These are phyloP conservation scores for Colletotrichum sp. DNA, from an alignment of 2,329 filamentous ascomycete genomes.

Conservation along the genomic window DNA sequence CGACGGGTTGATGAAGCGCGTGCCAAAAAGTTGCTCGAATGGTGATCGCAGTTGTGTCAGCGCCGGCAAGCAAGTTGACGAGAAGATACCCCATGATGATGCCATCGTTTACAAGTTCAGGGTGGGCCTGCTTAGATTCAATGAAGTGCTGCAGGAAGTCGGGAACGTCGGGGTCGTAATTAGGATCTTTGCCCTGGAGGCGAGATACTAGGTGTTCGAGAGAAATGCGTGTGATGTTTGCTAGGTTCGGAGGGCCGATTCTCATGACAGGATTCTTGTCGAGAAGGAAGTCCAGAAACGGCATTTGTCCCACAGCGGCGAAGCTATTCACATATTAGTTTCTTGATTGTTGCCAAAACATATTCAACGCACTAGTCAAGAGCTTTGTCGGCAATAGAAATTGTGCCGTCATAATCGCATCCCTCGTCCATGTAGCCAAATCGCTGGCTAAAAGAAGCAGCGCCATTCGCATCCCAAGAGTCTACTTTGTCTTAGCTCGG, in stretches of 20 bases:
- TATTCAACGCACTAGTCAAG: constrained; percentile 27
- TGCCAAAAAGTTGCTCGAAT: constrained; percentile 40
- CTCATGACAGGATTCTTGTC: constrained; percentile 33
- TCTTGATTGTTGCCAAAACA: too few species aligned
- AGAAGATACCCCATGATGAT: constrained; percentile 33
- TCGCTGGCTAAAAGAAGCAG: constrained; percentile 42
- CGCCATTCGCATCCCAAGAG: constrained; percentile 46
- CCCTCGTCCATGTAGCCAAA: constrained; percentile 46
- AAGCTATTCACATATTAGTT: constrained; percentile 26
- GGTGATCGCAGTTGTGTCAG: constrained; percentile 40
- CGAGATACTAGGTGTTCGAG: constrained; percentile 22
- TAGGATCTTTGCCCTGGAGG: constrained; percentile 9
- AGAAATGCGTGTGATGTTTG: constrained; percentile 24
- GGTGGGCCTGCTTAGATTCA: constrained; percentile 35
- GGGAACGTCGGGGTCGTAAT: constrained; percentile 17
- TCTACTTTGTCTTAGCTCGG: constrained; percentile 27
- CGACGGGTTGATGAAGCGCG: constrained; percentile 34
- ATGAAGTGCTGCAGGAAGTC: constrained; percentile 39
- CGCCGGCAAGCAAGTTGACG: constrained; percentile 38
- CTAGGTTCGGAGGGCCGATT: constrained; percentile 27
- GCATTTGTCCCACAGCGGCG: constrained; percentile 30
- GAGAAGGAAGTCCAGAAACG: constrained; percentile 28
- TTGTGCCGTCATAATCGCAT: constrained; percentile 40
- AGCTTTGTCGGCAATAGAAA: constrained; percentile 30
- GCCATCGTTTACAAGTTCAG: constrained; percentile 39